These are phyloP conservation scores for Parafenestella ontariensis DNA, from an alignment of 2,329 filamentous ascomycete genomes.

Conservation along the genomic window DNA sequence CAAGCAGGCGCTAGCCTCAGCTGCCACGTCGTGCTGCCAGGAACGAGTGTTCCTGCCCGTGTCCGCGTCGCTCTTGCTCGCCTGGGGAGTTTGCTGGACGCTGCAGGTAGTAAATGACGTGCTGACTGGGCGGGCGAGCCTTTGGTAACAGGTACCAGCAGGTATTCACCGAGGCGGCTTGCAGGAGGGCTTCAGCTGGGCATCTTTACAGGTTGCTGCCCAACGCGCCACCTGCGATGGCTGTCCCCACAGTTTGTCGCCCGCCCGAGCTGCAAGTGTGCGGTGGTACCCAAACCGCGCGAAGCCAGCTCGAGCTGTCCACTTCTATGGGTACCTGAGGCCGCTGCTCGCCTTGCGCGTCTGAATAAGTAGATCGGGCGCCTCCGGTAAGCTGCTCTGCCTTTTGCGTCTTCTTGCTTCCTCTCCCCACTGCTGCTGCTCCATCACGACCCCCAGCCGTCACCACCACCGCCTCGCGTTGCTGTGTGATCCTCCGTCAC, in stretches of 20 bases:
- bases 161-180: neutral
- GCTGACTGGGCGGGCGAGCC: neutral
- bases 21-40: neutral
- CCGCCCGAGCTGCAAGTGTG: conserved; percentile 27
- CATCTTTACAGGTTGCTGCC: conserved; percentile 31
- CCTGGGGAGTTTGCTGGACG: neutral
- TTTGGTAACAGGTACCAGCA: conserved; percentile 10
- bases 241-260: conserved; percentile 33
- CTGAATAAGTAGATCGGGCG: conserved; percentile 37
- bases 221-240: conserved; percentile 34
- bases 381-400: conserved; percentile 21
- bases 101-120: neutral
- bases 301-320: conserved; percentile 27
- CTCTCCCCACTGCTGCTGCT: conserved; percentile 23
- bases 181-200: conserved; percentile 17
- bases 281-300: conserved; percentile 37
- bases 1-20: conserved; percentile 12
- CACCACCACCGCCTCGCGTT: conserved; percentile 10
- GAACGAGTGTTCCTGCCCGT: neutral
- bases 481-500: conserved; percentile 21
- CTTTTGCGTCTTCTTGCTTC: conserved; percentile 19
- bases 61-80: neutral
- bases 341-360: conserved; percentile 20
- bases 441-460: conserved; percentile 2
- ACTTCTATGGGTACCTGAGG: conserved; percentile 35